Conservation (phyloP, 371 early-diverging fungal species). For the Mucor saturninus region DNA sequence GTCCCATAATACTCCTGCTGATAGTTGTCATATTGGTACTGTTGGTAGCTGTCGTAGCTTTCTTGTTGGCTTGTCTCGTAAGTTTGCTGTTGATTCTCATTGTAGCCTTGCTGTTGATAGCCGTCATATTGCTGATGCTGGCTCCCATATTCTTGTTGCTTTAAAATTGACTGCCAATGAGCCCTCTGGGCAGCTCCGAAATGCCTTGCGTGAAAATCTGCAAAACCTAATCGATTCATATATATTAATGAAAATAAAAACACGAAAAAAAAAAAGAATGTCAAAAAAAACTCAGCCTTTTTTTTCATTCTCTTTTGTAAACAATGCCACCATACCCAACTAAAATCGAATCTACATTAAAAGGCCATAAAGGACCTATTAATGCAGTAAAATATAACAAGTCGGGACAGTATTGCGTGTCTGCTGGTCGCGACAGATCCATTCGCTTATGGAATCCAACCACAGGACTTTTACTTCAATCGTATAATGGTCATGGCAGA, state of each 20-base stretch:
- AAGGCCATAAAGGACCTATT: constrained; percentile 70
- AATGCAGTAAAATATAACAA: constrained; percentile 71
- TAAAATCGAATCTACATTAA: constrained; percentile 45
- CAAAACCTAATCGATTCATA: constrained; percentile 32
- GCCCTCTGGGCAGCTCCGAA: constrained; percentile 30
- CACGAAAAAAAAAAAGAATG: background rate
- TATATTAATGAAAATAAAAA: background rate
- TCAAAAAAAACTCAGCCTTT: background rate
- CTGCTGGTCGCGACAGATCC: constrained; percentile 80
- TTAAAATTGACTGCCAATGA: constrained; percentile 21
- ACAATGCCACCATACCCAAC: constrained; percentile 40
- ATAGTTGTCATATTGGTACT: constrained; percentile 3
- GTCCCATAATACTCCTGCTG: background rate
- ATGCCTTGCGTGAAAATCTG: constrained; percentile 31
- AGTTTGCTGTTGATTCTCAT: constrained; percentile 2
- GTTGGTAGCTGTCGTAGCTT: constrained; percentile 5
- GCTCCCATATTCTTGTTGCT: constrained; percentile 7
- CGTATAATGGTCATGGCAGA: constrained; percentile 87
- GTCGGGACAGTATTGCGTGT: constrained; percentile 74
- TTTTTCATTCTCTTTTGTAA: background rate
- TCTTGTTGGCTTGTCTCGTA: background rate
- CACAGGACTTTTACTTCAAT: constrained; percentile 71
- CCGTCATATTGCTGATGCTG: background rate
- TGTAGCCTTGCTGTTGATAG: constrained; percentile 9
- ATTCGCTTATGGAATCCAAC: constrained; percentile 84